Conservation (phyloP, 2,329 filamentous ascomycete genomes). For the Aureobasidium sp. region DNA sequence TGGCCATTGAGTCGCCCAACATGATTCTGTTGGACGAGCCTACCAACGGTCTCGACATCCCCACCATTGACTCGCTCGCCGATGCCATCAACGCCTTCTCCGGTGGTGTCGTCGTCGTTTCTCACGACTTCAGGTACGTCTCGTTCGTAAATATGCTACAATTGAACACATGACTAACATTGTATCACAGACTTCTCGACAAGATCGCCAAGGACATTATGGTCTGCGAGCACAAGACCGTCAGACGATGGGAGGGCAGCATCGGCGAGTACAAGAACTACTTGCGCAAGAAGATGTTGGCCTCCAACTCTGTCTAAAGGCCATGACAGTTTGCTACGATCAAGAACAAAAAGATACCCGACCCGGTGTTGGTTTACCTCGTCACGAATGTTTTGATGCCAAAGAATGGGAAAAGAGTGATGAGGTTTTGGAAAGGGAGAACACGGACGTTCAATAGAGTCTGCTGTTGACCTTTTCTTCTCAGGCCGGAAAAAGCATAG, state of each 20-base stretch:
- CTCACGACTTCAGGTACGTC: constrained; percentile 93
- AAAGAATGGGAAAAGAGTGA: neutral
- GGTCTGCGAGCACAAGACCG: constrained; percentile 97
- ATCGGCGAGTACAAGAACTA: constrained; percentile 98
- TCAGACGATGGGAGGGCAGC: constrained; percentile 76
- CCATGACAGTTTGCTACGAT: constrained; percentile 4
- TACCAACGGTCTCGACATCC: constrained; percentile 98
- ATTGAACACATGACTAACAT: constrained; percentile 28
- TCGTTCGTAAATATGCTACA: too few species aligned
- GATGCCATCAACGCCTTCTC: constrained; percentile 96
- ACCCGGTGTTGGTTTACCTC: constrained; percentile 11
- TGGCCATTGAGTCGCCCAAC: constrained; percentile 93
- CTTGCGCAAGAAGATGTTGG: constrained; percentile 98
- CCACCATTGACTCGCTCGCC: constrained; percentile 93
- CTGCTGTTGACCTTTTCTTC: neutral
- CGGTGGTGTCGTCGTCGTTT: constrained; percentile 95
- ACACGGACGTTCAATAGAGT: neutral
- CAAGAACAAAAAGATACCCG: constrained; percentile 10
- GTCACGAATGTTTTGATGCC: constrained; percentile 8
- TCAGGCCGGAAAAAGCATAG: constrained; percentile 4
- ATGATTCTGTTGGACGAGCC: constrained; percentile 98
- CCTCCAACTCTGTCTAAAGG: constrained; percentile 60
- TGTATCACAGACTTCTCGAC: constrained; percentile 70
- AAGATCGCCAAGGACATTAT: constrained; percentile 99
- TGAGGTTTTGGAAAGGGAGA: neutral